Base-by-base conservation (phyloP, 305 asterid species). In the Fraxinus paxiana region DNA sequence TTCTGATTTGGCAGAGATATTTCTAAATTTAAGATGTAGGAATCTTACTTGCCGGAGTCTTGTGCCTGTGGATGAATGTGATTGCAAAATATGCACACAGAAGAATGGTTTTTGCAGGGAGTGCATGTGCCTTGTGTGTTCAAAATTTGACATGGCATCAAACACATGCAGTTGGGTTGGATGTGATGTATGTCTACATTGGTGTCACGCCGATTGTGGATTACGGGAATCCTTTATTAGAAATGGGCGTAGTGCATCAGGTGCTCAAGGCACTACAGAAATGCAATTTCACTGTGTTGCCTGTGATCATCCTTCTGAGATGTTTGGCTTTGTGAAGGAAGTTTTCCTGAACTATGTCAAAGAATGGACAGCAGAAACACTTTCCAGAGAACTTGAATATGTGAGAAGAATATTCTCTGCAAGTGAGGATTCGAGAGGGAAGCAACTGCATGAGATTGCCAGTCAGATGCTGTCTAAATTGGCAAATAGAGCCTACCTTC, bases 161-260 rank as follows among this genome's bases (percentile, higher is more conserved):
- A 95, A 91, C 86, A 95, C 98, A 0, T 95, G 99, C 83, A 90
- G 98, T 81, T 95, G 99, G 99, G 99, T 95, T 31, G 98, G 99
- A 33, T 95, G 99, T 78, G 99, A 94, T 81, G 93, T 95, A 6
- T 95, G 98, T 87, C 87, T 95, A 38, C 98, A 94, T 81, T 95
- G 99, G 99, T 95, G 99, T 87, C 98, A 94, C 76, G 93, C 93
- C 0, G 99, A 95, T 88, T 95, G 98, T 86, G 98, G 97, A 48
- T 82, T 95, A 71, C 89, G 89, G 63, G 96, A 94, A 87, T 90
- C 92, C 72, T 91, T 80, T 83, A 95, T 94, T 69, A 89, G 96
- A 87, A 92, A 89, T 30, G 99, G 97, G 12, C 87, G 80, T 18
- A 92, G 97, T 85, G 94, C 89, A 56, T 83, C 90, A 22, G 94